Conservation (phyloP, 441 rosid genomes). For the Cnidoscolus chayamansa region DNA sequence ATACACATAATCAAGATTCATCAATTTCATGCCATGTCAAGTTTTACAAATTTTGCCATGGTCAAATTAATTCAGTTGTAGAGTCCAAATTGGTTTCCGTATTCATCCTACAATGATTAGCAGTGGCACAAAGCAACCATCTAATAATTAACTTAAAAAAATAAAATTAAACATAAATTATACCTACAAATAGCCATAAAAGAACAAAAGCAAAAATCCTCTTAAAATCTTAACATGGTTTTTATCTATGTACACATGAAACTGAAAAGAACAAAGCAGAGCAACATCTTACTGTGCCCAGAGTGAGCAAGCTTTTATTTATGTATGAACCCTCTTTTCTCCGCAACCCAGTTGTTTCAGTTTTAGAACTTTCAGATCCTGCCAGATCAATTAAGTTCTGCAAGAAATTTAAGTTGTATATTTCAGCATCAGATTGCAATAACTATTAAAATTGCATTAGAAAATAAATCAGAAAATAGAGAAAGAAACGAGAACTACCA, state of each 20-base stretch:
- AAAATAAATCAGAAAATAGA: constrained; percentile 1
- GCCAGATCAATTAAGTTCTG: constrained; percentile 73
- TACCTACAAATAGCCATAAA: neutral
- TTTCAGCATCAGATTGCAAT: constrained; percentile 19
- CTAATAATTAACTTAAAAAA: neutral
- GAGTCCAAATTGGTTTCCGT: constrained; percentile 6
- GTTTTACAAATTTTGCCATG: constrained; percentile 6
- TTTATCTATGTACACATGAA: neutral
- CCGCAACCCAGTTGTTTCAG: constrained; percentile 67
- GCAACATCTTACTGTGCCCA: constrained; percentile 56
- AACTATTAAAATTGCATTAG: constrained; percentile 10
- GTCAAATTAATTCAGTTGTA: neutral
- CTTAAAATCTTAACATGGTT: neutral
- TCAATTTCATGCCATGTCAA: constrained; percentile 13
- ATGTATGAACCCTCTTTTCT: constrained; percentile 77
- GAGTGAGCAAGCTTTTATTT: constrained; percentile 68
- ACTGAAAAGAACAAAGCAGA: constrained; percentile 4
- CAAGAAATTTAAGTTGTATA: constrained; percentile 18
- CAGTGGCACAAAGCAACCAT: constrained; percentile 14
- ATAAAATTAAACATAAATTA: neutral
- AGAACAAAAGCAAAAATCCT: neutral
- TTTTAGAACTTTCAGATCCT: constrained; percentile 75
- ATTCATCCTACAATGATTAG: neutral
- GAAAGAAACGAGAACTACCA: constrained; percentile 38
- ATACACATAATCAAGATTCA: neutral